Conservation (phyloP, 108 stramenopile species). For the Cyclostephanos tholiformis region DNA sequence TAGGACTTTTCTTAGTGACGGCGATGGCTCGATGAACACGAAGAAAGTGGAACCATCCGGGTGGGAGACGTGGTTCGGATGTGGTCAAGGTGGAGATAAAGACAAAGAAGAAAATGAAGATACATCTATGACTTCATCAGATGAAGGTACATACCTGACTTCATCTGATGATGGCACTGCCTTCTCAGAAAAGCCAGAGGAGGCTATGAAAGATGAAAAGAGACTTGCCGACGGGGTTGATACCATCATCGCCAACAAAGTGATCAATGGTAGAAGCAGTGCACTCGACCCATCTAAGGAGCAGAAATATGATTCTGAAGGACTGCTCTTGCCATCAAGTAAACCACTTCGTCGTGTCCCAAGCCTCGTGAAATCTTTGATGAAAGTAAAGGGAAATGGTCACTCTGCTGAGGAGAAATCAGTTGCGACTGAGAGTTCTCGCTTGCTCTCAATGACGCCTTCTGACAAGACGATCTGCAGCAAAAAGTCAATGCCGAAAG, state of each 20-base stretch:
- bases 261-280: neutral
- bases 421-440: neutral
- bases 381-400: neutral
- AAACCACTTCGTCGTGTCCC: neutral
- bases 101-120: too few relatives aligned
- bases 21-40: neutral
- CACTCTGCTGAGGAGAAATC: neutral
- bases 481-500: neutral
- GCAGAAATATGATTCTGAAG: neutral
- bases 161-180: neutral
- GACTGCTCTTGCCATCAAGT: neutral
- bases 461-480: neutral
- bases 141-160: neutral
- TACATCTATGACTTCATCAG: too few relatives aligned
- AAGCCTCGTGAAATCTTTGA: constrained; percentile 9
- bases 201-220: neutral
- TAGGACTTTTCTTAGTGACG: too few relatives aligned
- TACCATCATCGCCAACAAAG: neutral
- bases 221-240: neutral
- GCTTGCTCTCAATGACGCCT: neutral
- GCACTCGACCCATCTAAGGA: neutral
- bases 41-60: neutral
- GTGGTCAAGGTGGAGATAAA: too few relatives aligned
- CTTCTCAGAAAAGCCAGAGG: neutral
- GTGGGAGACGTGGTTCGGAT: neutral